Evolutionary conservation across 164 flowering plant genomes (phyloP).

Genomic region (Tinospora cordifolia): DNA sequence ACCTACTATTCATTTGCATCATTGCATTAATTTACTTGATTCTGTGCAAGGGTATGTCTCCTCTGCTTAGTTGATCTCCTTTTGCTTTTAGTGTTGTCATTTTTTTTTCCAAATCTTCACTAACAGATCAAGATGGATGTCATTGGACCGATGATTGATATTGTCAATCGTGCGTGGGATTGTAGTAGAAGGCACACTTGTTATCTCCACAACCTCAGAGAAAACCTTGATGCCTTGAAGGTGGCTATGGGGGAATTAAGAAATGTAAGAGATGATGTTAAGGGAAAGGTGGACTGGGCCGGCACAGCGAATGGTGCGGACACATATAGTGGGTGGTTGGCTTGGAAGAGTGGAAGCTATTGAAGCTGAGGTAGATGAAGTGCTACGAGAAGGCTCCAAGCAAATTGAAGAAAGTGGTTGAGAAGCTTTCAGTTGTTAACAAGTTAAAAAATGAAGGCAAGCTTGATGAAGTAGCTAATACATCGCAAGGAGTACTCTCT

Average conservation of each 20-base stretch:
- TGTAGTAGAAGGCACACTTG: not conserved
- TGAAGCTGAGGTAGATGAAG: not conserved
- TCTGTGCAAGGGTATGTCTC: no score
- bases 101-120: no score
- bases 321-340: slow-evolving; percentile 5
- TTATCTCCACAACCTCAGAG: not conserved
- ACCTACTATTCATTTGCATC: no score
- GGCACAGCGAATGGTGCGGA: slow-evolving; percentile 1
- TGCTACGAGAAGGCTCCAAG: not conserved
- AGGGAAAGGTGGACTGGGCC: slow-evolving; percentile 3
- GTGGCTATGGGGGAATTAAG: not conserved
- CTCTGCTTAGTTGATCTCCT: no score
- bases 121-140: slow-evolving; percentile 1
- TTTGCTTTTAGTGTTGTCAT: no score
- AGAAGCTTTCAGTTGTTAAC: not conserved
- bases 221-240: not conserved
- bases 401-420: not conserved
- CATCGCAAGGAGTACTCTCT: not conserved
- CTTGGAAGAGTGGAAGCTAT: not conserved
- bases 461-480: not conserved
- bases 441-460: not conserved
- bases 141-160: not conserved
- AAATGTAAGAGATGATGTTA: slow-evolving; percentile 4
- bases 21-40: no score
- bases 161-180: slow-evolving; percentile 7